Evolutionary conservation across 225 moss, liverwort and hornwort species (phyloP), one percentile per base, ranked within the genome.

Genomic region (Polytrichum commune): DNA sequence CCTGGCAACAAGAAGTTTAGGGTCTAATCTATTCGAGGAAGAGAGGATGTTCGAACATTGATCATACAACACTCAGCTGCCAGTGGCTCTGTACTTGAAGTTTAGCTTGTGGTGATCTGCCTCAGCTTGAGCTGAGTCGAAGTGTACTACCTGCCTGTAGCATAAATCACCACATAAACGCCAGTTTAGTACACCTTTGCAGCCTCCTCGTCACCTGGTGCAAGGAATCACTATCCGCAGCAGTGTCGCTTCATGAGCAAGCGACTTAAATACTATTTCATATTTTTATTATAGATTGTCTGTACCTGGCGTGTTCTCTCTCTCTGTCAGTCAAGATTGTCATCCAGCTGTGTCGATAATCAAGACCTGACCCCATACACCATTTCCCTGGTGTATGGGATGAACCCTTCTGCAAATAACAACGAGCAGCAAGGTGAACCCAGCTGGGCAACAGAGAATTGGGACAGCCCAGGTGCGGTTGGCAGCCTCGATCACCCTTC

Each of bases 401-500:
- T 96, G 96, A 96, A 96, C 93, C 87, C 93, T 74, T 90, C 96
- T 90, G 85, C 83, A 82, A 93, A 72, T 89, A 81, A 90, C 93
- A 86, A 93, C 90, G 93, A 93, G 90, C 86, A 93, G 81, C 90
- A 95, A 88, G 95, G 84, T 66, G 96, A 96, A 80, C 90, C 92
- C 55, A 93, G 81, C 81, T 96, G 96, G 96, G 87, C 84, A 75
- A 76, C 93, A 63, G 96, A 92, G 75, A 92, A 87, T 77, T 96
- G 96, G 96, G 93, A 96, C 83, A 91, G 83, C 71, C 82, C 93
- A 72, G 86, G 87, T 71, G 80, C 82, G 57, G 91, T 88, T 72
- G 83, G 85, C 64, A 85, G 80, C 77, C 89, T 89, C 72, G 93
- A 90, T 60, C 84, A 84, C 70, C 79, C 68, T 75, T 83, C 79